A percentile compares a stretch with the other conserved stretches of the same genome.
Evolutionary conservation across 2,329 filamentous ascomycete genomes (phyloP).

Genomic region (Microascus cirrosus): DNA sequence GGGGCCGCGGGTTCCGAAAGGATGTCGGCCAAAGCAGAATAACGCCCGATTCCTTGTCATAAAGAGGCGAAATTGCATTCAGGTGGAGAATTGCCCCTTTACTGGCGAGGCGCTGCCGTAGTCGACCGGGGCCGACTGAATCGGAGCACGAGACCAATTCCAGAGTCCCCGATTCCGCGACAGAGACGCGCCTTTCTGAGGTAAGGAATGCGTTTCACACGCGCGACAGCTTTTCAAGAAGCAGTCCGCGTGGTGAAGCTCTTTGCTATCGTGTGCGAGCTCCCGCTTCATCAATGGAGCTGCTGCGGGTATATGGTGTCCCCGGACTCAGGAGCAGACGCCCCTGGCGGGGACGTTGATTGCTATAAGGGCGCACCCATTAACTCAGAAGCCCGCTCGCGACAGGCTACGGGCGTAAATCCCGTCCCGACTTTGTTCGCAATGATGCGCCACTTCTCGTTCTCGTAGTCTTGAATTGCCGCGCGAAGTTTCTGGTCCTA

Average conservation of each 20-base stretch:
- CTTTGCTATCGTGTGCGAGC: slow-evolving; percentile 6
- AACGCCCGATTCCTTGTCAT: too few relatives aligned
- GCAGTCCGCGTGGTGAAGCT: not conserved
- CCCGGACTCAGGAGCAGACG: slow-evolving; percentile 30
- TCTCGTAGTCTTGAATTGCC: slow-evolving; percentile 75
- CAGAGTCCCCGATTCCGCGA: too few relatives aligned
- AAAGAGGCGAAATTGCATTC: too few relatives aligned
- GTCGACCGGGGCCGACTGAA: too few relatives aligned
- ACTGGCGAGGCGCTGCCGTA: too few relatives aligned
- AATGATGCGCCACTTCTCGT: slow-evolving; percentile 87
- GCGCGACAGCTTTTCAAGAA: not conserved
- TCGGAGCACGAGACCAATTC: too few relatives aligned
- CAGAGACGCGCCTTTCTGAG: not conserved
- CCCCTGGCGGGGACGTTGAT: slow-evolving; percentile 40
- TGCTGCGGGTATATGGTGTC: slow-evolving; percentile 34
- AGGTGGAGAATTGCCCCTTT: too few relatives aligned
- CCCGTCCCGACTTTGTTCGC: slow-evolving; percentile 84
- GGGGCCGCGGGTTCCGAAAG: not conserved
- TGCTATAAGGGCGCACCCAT: slow-evolving; percentile 41
- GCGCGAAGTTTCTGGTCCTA: slow-evolving; percentile 69
- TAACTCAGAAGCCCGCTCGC: slow-evolving; percentile 64
- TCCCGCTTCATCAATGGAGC: slow-evolving; percentile 18
- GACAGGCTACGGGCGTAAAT: slow-evolving; percentile 78
- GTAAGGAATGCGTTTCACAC: not conserved
- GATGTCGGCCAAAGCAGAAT: too few relatives aligned